These are phyloP conservation scores for Echeveria elegans DNA, from an alignment of 164 flowering plant genomes.

Conservation along the genomic window DNA sequence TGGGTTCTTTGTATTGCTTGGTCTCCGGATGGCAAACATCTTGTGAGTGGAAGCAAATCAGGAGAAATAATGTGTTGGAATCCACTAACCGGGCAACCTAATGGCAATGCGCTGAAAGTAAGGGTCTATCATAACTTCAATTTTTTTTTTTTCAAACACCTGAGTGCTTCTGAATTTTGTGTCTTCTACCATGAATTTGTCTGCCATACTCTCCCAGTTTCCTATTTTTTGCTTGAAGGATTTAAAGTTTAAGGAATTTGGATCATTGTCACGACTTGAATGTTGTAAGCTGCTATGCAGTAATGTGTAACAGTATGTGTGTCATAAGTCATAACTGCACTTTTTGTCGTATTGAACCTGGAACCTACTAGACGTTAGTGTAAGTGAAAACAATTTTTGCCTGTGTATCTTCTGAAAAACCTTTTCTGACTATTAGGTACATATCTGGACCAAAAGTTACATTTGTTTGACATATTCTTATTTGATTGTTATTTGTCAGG, in stretches of 20 bases:
- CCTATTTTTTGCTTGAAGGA: too few relatives aligned
- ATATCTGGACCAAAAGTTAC: not conserved
- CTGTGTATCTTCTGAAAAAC: not conserved
- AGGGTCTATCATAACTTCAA: not conserved
- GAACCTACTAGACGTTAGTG: not conserved
- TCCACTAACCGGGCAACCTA: conserved; percentile 73
- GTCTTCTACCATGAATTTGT: not conserved
- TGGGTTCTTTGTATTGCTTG: conserved; percentile 98
- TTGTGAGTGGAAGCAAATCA: conserved; percentile 91
- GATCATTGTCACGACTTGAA: too few relatives aligned
- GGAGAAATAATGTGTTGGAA: conserved; percentile 90
- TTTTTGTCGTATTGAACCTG: too few relatives aligned
- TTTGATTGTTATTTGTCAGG: conserved; percentile 27
- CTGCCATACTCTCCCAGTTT: too few relatives aligned
- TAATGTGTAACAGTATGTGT: too few relatives aligned
- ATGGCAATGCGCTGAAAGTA: conserved; percentile 70
- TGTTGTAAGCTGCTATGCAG: too few relatives aligned
- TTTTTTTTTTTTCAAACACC: not conserved
- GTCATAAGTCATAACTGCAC: too few relatives aligned
- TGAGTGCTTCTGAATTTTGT: not conserved
- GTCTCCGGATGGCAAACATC: conserved; percentile 95
- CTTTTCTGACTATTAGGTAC: not conserved
- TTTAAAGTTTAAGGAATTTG: too few relatives aligned
- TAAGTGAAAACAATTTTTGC: not conserved
- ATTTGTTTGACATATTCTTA: not conserved